A percentile compares a stretch with the other conserved stretches of the same genome.
Evolutionary conservation across 805 yeast genomes (phyloP).

Genomic region (Candida sanyiensis): DNA sequence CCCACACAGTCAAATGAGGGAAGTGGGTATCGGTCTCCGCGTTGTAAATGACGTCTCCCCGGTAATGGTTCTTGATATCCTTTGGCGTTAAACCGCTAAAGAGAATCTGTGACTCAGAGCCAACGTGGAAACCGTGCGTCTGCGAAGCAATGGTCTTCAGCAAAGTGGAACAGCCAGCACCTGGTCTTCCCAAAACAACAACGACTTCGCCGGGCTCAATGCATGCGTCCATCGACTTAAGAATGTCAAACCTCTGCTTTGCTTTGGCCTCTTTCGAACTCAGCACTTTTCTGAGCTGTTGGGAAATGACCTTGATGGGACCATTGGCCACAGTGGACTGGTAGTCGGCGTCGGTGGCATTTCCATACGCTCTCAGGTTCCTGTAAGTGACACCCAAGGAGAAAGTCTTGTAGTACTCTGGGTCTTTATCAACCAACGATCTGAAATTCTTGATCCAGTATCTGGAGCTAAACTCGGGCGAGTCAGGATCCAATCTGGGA

Average conservation of each 20-base stretch:
- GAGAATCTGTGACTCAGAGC: conserved; percentile 38
- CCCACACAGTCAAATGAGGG: conserved; percentile 62
- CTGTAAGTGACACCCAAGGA: conserved; percentile 51
- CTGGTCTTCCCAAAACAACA: conserved; percentile 70
- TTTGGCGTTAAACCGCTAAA: conserved; percentile 50
- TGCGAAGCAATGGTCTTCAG: conserved; percentile 54
- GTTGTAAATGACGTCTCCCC: conserved; percentile 67
- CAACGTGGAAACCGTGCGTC: conserved; percentile 54
- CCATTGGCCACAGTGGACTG: conserved; percentile 51
- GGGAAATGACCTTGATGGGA: conserved; percentile 19
- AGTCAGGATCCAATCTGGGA: conserved; percentile 49
- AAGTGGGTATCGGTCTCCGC: conserved; percentile 67
- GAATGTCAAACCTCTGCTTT: conserved; percentile 36
- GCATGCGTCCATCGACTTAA: conserved; percentile 61
- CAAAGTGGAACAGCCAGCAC: conserved; percentile 72
- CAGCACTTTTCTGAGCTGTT: conserved; percentile 11
- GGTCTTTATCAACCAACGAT: conserved; percentile 42
- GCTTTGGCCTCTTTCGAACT: conserved; percentile 14
- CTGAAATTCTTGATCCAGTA: conserved; percentile 56
- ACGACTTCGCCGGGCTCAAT: conserved; percentile 59
- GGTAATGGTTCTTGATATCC: conserved; percentile 45
- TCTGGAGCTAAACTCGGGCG: conserved; percentile 45
- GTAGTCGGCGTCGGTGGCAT: conserved; percentile 51
- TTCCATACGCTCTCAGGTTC: conserved; percentile 53
- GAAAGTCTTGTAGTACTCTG: conserved; percentile 51